Evolutionary conservation across 2,329 filamentous ascomycete species (phyloP).

Genomic region (Rhinocladiella mackenziei): DNA sequence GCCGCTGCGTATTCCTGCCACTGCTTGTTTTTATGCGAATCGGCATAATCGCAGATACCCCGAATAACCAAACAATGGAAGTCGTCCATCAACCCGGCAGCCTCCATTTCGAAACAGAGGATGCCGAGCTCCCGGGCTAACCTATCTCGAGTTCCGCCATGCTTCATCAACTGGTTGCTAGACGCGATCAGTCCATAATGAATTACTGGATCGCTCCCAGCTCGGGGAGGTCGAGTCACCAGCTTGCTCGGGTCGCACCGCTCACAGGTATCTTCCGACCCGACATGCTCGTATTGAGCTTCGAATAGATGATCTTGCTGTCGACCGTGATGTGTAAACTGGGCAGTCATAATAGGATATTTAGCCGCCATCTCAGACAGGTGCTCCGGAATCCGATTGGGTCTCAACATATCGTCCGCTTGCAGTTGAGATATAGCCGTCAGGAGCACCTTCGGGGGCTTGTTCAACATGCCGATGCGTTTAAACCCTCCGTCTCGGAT

Average conservation of each 20-base stretch:
- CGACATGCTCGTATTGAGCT: neutral
- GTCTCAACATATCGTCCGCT: neutral
- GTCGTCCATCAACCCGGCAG: conserved; percentile 23
- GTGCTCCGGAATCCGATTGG: neutral
- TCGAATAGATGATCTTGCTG: neutral
- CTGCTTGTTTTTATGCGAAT: conserved; percentile 26
- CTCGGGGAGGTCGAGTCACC: conserved; percentile 6
- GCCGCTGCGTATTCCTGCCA: conserved; percentile 28
- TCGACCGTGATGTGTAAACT: neutral
- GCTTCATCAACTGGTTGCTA: conserved; percentile 31
- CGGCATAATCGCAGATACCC: conserved; percentile 28
- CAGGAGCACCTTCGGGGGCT: conserved; percentile 27
- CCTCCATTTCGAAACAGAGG: conserved; percentile 11
- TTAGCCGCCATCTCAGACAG: neutral
- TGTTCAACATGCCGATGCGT: conserved; percentile 25
- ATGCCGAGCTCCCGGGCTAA: neutral
- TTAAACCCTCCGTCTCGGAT: conserved; percentile 25
- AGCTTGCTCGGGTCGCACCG: neutral
- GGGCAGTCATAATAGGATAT: neutral
- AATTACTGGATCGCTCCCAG: conserved; percentile 10
- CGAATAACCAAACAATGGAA: conserved; percentile 25
- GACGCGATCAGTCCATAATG: conserved; percentile 32
- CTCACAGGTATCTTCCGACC: neutral
- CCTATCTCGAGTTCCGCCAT: conserved; percentile 16
- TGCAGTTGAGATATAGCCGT: conserved; percentile 2